Evolutionary conservation across 441 rosid species (phyloP).

Genomic region (Pelargonium fulgidum): DNA sequence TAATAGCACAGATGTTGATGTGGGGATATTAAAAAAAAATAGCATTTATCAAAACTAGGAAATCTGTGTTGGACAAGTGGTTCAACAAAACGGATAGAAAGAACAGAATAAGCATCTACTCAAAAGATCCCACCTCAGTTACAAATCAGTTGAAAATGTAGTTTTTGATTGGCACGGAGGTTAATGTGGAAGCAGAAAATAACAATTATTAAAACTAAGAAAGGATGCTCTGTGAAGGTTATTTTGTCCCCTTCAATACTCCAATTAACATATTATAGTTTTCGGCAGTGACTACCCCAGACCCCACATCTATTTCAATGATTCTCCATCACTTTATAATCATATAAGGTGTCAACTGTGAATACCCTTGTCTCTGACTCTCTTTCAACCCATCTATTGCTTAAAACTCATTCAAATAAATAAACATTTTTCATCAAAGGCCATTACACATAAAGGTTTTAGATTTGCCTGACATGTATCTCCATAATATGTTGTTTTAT

Average conservation of each 20-base stretch:
- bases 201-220: neutral
- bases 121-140: neutral
- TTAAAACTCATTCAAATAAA: neutral
- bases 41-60: neutral
- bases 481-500: too few relatives aligned
- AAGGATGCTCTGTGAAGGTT: neutral
- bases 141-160: neutral
- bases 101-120: neutral
- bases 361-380: neutral
- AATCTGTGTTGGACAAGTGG: neutral
- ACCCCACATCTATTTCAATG: neutral
- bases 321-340: neutral
- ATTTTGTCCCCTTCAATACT: neutral
- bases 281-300: neutral
- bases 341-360: neutral
- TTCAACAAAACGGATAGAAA: neutral
- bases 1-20: neutral
- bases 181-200: neutral
- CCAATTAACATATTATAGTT: neutral
- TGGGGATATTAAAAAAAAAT: too few relatives aligned
- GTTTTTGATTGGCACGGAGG: constrained; percentile 6
- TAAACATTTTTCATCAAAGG: neutral
- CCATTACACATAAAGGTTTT: neutral
- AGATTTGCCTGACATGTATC: too few relatives aligned
- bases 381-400: neutral